Percentiles rank a stretch among this genome's conserved stretches.
Evolutionary conservation across 768 basidiomycete species (phyloP).

Genomic region (Cyathus striatus): DNA sequence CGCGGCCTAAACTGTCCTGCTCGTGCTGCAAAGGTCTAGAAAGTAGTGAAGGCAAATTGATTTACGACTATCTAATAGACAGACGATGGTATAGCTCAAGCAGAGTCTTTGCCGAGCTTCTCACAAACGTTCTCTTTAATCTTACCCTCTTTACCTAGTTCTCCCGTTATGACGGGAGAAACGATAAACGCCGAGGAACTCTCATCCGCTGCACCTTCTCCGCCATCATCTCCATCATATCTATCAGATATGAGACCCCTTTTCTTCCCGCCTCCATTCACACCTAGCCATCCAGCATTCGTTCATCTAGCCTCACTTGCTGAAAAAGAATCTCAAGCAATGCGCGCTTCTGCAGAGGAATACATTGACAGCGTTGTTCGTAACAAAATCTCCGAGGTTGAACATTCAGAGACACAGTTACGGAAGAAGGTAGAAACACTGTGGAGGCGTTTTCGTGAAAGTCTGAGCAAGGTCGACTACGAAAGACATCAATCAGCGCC

Average conservation of each 20-base stretch:
- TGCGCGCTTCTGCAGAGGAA: conserved; percentile 55
- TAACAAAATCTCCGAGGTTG: conserved; percentile 51
- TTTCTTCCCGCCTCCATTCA: conserved; percentile 73
- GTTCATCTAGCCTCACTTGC: conserved; percentile 59
- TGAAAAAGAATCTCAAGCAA: conserved; percentile 42
- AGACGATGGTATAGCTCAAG: conserved; percentile 28
- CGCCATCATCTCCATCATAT: conserved; percentile 26
- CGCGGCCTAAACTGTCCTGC: too few relatives aligned
- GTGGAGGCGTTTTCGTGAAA: conserved; percentile 56
- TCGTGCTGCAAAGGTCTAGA: too few relatives aligned
- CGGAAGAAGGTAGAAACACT: conserved; percentile 54
- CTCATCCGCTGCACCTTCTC: conserved; percentile 18
- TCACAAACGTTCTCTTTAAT: conserved; percentile 41
- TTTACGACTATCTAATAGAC: conserved; percentile 23
- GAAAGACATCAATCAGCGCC: conserved; percentile 16
- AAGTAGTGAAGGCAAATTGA: conserved; percentile 6
- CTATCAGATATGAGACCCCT: conserved; percentile 54
- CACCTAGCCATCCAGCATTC: conserved; percentile 71
- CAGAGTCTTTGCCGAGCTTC: conserved; percentile 36
- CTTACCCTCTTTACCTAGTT: conserved; percentile 28
- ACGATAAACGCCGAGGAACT: too few relatives aligned
- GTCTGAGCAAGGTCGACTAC: conserved; percentile 37
- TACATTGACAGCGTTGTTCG: conserved; percentile 48
- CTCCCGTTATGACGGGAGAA: conserved; percentile 17
- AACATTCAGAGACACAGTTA: conserved; percentile 47